Base-by-base conservation (phyloP, 768 basidiomycete genomes). In the Lepiota subincarnata region DNA sequence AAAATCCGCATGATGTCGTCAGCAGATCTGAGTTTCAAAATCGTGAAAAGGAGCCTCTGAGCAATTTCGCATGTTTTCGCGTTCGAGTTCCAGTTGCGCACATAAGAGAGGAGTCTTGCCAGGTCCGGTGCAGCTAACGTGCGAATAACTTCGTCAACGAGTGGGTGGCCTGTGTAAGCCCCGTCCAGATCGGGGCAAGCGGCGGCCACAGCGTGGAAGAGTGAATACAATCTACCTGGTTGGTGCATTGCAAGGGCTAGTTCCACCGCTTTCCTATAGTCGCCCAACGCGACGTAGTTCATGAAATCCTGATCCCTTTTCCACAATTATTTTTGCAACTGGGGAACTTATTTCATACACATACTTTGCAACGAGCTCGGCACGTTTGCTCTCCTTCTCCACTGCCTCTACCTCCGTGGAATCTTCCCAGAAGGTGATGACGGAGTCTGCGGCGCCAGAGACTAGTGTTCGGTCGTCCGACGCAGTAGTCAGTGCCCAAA, bases 381-480 rank as follows among this genome's bases (percentile, higher is more conserved):
- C 81, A 19, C 90, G 80, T 62, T 86, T 82, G 4, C 75, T 70
- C 61, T 89, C 87, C 64, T 84, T 87, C 66, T 92, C 87, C 35
- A 74, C 71, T 59, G 89, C 85, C 57, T 89, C 78, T 59, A 89
- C 85, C 64, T 89, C 89, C 0, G 95, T 97, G 57, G 87, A 91
- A 67, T 98, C 96, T 69, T 91, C 78, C 97, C 97, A 98, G 65
- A 99, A 89, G 2, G 92, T 98, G 55, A 97, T 82, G 7, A 97
- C 80, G 11, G 96, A 98, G 68, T 99, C 97, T 7, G 97, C 97
- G 6, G 92, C 94, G 12, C 91, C 97, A 18, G 95, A 95, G 18
- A 98, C 84, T 61, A 98, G 85, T 0, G 81, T 90, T 42, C 75
- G 76, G 63, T 93, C 93, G 64, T 98, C 91, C 6, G 73, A 65